Base-by-base conservation (phyloP, 2,329 filamentous ascomycete species). In the Hypoxylon sp. region DNA sequence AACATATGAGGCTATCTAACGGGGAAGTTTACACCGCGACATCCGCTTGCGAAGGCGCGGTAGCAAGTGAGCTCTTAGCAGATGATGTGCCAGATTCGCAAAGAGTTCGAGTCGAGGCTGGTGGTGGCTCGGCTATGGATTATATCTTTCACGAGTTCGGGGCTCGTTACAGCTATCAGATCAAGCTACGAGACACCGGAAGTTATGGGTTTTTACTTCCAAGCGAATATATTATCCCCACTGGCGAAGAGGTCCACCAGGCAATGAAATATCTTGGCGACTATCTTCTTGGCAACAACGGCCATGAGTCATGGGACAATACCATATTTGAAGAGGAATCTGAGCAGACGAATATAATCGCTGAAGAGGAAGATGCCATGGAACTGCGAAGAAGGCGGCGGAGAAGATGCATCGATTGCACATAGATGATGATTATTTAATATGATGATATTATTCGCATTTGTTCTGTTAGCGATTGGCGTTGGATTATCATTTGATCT, bases 121-220 rank as follows among this genome's bases (percentile, higher is more conserved):
- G 91, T 2, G 94, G 95, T 42, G 95, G 95, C 2, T 94, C 92
- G 53, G 93, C 93, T 1, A 89, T 98, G 46, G 96, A 98, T 80
- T 98, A 93, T 89, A 97, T 99, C 80, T 97, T 97, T 78, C 93
- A 97, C 74, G 92, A 97, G 75, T 81, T 98, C 68, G 84, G 86
- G 51, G 92, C 95, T 17, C 90, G 89, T 69, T 97, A 93, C 78
- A 92, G 93, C 65, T 98, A 97, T 79, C 96, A 98, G 83, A 91
- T 96, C 81, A 98, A 98, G 82, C 84, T 99, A 29, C 87, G 96
- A 53, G 96, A 99, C 78, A 96, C 92, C 0, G 96, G 96, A 8
- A 96, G 90, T 78, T 98, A 98, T 78, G 96, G 96, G 0, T 99
- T 98, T 78, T 82, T 99, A 52, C 83, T 98, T 3, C 96, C 96